Base-by-base conservation (phyloP, 169 alveolate species). In the Neospora caninum region DNA sequence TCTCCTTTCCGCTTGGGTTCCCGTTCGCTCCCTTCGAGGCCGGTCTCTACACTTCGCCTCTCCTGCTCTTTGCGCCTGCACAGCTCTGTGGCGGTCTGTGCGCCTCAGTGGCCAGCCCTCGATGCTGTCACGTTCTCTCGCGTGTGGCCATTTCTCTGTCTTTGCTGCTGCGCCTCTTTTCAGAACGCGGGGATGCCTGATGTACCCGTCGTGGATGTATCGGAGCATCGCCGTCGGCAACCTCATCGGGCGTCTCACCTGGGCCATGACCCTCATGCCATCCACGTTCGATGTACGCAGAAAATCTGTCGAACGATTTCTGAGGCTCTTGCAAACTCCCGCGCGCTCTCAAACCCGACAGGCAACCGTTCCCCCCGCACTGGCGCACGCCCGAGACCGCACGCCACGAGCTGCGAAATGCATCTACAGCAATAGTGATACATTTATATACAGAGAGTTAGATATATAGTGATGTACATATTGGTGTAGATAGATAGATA, bases 251-350 rank as follows among this genome's bases (percentile, higher is more conserved):
- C 91, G 98, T 41, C 91, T 97, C 39, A 96, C 98, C 83, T 97
- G 98, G 98, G 98, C 98, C 1, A 95, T 96, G 95, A 97, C 97
- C 39, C 95, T 97, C 39, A 95, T 97, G 95, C 98, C 98, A 16
- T 38, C 86, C 29, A 94, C 96, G 16, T 87, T 96, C 31, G 92
- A 95, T 45, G 97, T 89, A 58, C 94, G 96, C 49, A n/a, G 94
- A 88, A 88, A 94, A 9, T 69, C 82, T 20, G 18, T 9, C 4
- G 58, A 7, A 4, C 58, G 4, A 4, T 49, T 49, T 49, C 13
- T 13, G 4, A 4, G 22, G 4, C 4, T 49, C 22, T 49, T 49
- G 22, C 13, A 4, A 49, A 13, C 58, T 49, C 13, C 13, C 58
- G 4, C 58, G 4, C 58, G 4, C 58, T 49, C 58, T 49, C 22